Evolutionary conservation across 2,329 filamentous ascomycete species (phyloP).

Genomic region (Ascochyta clinopodiicola): DNA sequence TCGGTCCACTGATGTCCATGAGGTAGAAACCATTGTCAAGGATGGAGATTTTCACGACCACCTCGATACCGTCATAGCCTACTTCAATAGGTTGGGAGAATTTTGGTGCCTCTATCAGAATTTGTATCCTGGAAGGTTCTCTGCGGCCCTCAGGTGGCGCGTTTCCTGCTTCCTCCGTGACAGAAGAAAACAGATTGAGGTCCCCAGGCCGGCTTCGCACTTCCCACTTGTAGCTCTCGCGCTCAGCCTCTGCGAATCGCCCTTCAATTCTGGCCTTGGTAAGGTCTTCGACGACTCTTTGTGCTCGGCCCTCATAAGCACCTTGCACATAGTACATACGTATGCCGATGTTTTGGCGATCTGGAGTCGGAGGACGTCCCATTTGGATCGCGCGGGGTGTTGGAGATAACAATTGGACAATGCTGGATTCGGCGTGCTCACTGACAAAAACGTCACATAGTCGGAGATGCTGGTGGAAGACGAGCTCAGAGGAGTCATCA

Average conservation of each 20-base stretch:
- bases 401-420: slow-evolving; percentile 72
- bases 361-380: slow-evolving; percentile 41
- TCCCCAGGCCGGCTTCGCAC: slow-evolving; percentile 70
- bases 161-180: slow-evolving; percentile 73
- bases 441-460: slow-evolving; percentile 76
- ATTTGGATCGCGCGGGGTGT: slow-evolving; percentile 32
- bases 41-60: slow-evolving; percentile 69
- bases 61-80: slow-evolving; percentile 67
- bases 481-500: slow-evolving; percentile 63
- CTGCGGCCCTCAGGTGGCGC: slow-evolving; percentile 68
- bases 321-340: slow-evolving; percentile 72
- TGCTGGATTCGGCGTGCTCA: slow-evolving; percentile 65
- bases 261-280: slow-evolving; percentile 85
- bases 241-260: slow-evolving; percentile 81
- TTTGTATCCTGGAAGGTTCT: slow-evolving; percentile 71
- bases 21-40: slow-evolving; percentile 62
- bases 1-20: slow-evolving; percentile 67
- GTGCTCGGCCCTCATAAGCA: slow-evolving; percentile 77
- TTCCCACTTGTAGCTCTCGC: slow-evolving; percentile 81
- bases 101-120: slow-evolving; percentile 74
- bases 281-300: slow-evolving; percentile 82
- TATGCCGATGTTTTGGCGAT: slow-evolving; percentile 38
- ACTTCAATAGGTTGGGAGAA: slow-evolving; percentile 61
- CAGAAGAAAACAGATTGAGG: slow-evolving; percentile 65
- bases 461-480: slow-evolving; percentile 75